Evolutionary conservation across 176 grass and related monocot genomes (phyloP).

Genomic region (Aegilops speltoides): DNA sequence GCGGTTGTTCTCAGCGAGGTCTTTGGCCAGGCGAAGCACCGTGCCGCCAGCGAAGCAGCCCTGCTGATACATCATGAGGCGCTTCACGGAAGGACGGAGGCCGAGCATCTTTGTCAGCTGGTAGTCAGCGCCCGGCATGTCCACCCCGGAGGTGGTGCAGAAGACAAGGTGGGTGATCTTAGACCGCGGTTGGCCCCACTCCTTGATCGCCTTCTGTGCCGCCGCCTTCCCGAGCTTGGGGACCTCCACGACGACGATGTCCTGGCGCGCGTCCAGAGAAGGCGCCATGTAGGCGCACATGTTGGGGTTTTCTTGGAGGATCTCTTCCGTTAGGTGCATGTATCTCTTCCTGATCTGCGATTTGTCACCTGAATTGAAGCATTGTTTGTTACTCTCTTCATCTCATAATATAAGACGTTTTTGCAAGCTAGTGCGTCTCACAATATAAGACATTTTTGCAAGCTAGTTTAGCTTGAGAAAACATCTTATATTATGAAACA

Average conservation of each 20-base stretch:
- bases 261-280: constrained; percentile 78
- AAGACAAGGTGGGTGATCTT: neutral
- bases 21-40: neutral
- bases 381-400: neutral
- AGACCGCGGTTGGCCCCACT: neutral
- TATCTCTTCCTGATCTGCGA: constrained; percentile 29
- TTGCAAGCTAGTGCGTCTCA: too few relatives aligned
- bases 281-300: constrained; percentile 55
- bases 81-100: constrained; percentile 40
- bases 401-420: too few relatives aligned
- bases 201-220: neutral
- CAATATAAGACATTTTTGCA: too few relatives aligned
- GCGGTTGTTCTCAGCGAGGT: neutral
- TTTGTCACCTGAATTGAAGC: constrained; percentile 59
- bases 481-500: too few relatives aligned
- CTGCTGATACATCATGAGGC: neutral
- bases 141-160: neutral
- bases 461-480: too few relatives aligned
- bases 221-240: neutral
- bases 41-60: neutral
- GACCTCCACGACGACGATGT: constrained; percentile 68
- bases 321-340: neutral
- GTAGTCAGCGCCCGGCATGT: constrained; percentile 91
- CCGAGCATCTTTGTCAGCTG: constrained; percentile 80
- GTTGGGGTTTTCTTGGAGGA: neutral